These are phyloP conservation scores for Yamadazyma triangularis DNA, from an alignment of 1,139 yeast genomes.

Conservation along the genomic window DNA sequence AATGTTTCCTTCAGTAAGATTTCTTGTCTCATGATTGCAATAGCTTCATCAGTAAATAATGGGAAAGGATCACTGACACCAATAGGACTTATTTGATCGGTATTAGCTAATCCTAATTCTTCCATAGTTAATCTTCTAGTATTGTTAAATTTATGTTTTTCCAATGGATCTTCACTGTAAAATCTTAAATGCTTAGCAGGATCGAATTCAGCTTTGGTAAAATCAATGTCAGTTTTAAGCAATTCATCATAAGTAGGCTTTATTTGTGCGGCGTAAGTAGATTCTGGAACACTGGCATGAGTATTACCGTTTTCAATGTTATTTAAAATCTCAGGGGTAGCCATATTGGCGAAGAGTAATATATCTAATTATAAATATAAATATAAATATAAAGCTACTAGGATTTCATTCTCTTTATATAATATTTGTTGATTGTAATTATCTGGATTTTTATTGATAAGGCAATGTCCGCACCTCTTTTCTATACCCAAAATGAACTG, in stretches of 20 bases:
- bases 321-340: constrained; percentile 1
- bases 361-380: no score
- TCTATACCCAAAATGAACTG: neutral
- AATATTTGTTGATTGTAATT: no score
- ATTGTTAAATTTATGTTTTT: constrained; percentile 19
- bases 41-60: constrained; percentile 52
- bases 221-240: constrained; percentile 2
- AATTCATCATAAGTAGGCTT: constrained; percentile 1
- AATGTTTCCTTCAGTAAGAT: constrained; percentile 40
- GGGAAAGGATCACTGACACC: constrained; percentile 57
- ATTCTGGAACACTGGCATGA: neutral
- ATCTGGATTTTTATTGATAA: no score
- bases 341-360: neutral
- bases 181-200: constrained; percentile 41
- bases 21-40: constrained; percentile 51
- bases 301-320: neutral
- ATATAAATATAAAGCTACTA: no score
- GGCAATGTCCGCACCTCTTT: no score
- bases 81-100: constrained; percentile 39
- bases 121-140: constrained; percentile 45
- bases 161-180: constrained; percentile 25
- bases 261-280: neutral
- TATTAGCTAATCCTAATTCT: constrained; percentile 35
- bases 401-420: no score
- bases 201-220: constrained; percentile 23